Evolutionary conservation across 495 filamentous ascomycete genomes (phyloP).

Genomic region (Annulohypoxylon moriforme): DNA sequence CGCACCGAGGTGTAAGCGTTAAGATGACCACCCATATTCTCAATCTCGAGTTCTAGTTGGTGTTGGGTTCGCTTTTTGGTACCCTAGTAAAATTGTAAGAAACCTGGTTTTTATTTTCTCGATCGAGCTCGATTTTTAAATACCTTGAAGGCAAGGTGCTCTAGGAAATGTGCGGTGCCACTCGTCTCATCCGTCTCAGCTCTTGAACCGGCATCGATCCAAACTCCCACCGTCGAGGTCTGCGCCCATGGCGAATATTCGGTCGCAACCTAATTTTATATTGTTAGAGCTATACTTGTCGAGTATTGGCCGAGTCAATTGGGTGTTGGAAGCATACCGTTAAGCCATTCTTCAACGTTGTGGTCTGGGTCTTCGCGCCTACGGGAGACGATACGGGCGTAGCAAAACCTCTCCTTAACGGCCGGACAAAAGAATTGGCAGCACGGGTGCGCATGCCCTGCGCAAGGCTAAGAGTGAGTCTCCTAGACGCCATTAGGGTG

Average conservation of each 20-base stretch:
- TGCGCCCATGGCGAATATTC: conserved; percentile 98
- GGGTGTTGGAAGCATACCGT: conserved; percentile 73
- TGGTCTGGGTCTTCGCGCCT: conserved; percentile 86
- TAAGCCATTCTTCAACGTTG: conserved; percentile 95
- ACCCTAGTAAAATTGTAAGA: conserved; percentile 64
- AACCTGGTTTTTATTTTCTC: conserved; percentile 9
- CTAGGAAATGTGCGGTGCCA: conserved; percentile 98
- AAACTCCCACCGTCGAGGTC: conserved; percentile 97
- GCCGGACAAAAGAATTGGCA: conserved; percentile 76
- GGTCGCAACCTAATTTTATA: conserved; percentile 80
- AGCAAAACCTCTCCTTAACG: conserved; percentile 84
- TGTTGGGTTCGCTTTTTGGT: conserved; percentile 92
- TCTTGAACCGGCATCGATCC: conserved; percentile 98
- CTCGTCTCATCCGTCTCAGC: conserved; percentile 99
- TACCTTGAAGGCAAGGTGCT: conserved; percentile 99
- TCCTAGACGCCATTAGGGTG: conserved; percentile 87
- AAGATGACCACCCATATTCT: conserved; percentile 99
- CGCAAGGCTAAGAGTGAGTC: conserved; percentile 88
- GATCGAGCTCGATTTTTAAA: conserved; percentile 11
- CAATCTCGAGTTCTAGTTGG: conserved; percentile 98
- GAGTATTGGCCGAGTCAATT: conserved; percentile 45
- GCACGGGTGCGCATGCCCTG: conserved; percentile 85
- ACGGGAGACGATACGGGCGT: conserved; percentile 75
- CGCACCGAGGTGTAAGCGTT: conserved; percentile 99
- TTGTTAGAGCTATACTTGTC: conserved; percentile 50